Evolutionary conservation across 2,329 filamentous ascomycete species (phyloP).

Genomic region (Colletotrichum tanaceti): DNA sequence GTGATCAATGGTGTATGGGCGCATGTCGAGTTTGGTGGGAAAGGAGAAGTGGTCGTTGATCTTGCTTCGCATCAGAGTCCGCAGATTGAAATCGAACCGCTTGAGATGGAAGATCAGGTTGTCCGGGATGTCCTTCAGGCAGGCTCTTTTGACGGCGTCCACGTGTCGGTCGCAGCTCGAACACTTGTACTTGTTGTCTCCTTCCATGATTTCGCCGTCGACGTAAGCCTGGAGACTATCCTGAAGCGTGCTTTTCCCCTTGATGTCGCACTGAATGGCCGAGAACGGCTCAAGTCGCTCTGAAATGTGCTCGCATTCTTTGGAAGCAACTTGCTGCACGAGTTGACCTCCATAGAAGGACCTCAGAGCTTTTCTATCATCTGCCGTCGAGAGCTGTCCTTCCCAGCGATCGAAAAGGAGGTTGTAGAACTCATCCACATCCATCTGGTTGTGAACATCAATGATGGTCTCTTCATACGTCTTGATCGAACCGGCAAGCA

Average conservation of each 20-base stretch:
- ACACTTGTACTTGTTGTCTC: slow-evolving; percentile 98
- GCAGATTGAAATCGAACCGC: slow-evolving; percentile 83
- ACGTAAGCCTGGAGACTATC: slow-evolving; percentile 96
- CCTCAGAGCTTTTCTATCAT: slow-evolving; percentile 79
- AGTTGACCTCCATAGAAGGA: slow-evolving; percentile 92
- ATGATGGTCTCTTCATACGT: slow-evolving; percentile 86
- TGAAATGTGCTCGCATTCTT: slow-evolving; percentile 93
- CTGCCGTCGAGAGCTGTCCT: slow-evolving; percentile 74
- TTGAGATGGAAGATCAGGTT: slow-evolving; percentile 97
- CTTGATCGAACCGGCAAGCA: slow-evolving; percentile 79
- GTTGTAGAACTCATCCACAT: slow-evolving; percentile 98
- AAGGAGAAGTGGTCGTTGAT: slow-evolving; percentile 97
- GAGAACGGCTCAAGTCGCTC: slow-evolving; percentile 91
- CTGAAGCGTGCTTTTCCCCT: slow-evolving; percentile 84
- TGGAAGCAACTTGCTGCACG: slow-evolving; percentile 94
- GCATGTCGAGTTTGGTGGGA: slow-evolving; percentile 84
- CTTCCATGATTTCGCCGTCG: slow-evolving; percentile 95
- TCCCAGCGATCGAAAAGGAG: slow-evolving; percentile 93
- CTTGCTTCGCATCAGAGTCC: slow-evolving; percentile 84
- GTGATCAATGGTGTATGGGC: slow-evolving; percentile 88
- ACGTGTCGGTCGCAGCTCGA: slow-evolving; percentile 89
- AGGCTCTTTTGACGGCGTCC: slow-evolving; percentile 92
- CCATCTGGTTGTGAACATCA: slow-evolving; percentile 92
- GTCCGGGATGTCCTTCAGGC: slow-evolving; percentile 91
- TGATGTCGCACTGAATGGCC: slow-evolving; percentile 95